Conservation (phyloP, 139 green algal species). For the Chlamydomonas schloesseri region DNA sequence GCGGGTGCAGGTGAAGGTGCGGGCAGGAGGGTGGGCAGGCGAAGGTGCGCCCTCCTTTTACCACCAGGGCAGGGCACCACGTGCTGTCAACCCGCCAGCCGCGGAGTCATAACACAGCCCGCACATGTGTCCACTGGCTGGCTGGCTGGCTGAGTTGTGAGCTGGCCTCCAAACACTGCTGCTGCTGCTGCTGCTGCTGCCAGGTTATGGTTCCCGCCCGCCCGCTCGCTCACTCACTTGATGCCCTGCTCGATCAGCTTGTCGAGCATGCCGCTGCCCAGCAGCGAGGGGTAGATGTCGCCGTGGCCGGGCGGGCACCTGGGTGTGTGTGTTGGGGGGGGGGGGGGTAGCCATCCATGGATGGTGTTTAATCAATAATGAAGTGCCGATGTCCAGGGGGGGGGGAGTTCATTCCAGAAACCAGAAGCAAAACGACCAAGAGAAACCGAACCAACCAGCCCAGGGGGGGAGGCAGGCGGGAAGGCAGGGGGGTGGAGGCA, state of each 20-base stretch:
- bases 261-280: slow-evolving; percentile 91
- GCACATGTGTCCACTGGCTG: too few species aligned
- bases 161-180: too few species aligned
- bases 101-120: too few species aligned
- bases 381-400: too few species aligned
- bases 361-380: too few species aligned
- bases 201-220: neutral
- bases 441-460: too few species aligned
- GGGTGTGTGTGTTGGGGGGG: neutral
- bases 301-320: slow-evolving; percentile 93
- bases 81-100: too few species aligned
- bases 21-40: neutral
- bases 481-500: neutral
- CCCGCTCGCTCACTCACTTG: slow-evolving; percentile 34
- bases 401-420: too few species aligned
- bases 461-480: neutral
- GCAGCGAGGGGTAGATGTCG: slow-evolving; percentile 94
- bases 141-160: too few species aligned
- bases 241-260: slow-evolving; percentile 78
- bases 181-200: neutral
- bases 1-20: neutral
- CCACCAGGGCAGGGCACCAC: too few species aligned
- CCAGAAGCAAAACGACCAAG: too few species aligned
- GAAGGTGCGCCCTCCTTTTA: too few species aligned
- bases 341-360: neutral